These are phyloP conservation scores for Geranium rotundifolium DNA, from an alignment of 345 rosid species.

Conservation along the genomic window DNA sequence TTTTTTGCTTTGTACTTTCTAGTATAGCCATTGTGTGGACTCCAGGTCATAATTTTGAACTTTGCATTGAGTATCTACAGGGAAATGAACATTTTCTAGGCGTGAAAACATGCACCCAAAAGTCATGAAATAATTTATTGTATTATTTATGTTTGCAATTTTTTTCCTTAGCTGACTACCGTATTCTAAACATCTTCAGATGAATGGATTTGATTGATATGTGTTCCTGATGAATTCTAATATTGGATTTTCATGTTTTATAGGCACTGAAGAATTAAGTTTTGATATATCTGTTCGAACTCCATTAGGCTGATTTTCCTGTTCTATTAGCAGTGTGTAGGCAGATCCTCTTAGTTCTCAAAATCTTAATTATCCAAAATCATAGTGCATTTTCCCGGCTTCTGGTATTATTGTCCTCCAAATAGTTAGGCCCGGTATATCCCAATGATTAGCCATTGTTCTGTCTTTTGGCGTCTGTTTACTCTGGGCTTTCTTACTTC, in stretches of 20 bases:
- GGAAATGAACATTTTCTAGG: not conserved
- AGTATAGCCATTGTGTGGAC: not conserved
- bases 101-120: not conserved
- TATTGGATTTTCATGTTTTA: too few species aligned
- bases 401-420: not conserved
- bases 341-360: not conserved
- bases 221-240: not conserved
- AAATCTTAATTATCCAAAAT: not conserved
- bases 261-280: not conserved
- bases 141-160: too few species aligned
- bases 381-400: not conserved
- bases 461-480: not conserved
- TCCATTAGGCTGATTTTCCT: not conserved
- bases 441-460: not conserved
- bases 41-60: not conserved
- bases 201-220: not conserved
- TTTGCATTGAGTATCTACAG: not conserved
- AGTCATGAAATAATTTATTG: not conserved
- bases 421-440: not conserved
- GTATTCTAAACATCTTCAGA: not conserved
- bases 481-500: not conserved
- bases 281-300: not conserved
- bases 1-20: constrained; percentile 3
- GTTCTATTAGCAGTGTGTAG: not conserved
- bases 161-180: not conserved